A percentile compares a stretch with the other conserved stretches of the same genome.
Evolutionary conservation across 2,329 filamentous ascomycete genomes (phyloP).

Genomic region (Claviceps monticola): DNA sequence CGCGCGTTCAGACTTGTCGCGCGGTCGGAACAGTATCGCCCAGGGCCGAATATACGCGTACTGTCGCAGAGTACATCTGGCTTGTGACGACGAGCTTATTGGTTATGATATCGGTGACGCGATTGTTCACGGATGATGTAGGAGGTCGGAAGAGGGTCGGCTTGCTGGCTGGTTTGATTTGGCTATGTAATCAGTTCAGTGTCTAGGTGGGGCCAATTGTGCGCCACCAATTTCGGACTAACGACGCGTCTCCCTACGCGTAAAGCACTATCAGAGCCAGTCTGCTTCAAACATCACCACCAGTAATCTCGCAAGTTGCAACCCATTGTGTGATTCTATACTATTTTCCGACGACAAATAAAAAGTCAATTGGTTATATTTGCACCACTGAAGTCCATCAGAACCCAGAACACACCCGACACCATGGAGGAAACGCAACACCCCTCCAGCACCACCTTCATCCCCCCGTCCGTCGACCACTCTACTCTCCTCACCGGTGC

Average conservation of each 20-base stretch:
- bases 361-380: background rate
- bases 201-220: background rate
- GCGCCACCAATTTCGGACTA: background rate
- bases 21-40: background rate
- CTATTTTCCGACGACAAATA: background rate
- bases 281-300: background rate
- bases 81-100: background rate
- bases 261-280: background rate
- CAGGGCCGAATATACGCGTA: background rate
- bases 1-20: background rate
- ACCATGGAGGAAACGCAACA: slow-evolving; percentile 7
- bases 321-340: background rate
- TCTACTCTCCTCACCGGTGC: slow-evolving; percentile 44
- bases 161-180: background rate
- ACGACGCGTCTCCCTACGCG: slow-evolving; percentile 9
- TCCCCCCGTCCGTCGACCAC: slow-evolving; percentile 55
- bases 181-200: background rate
- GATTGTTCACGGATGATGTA: background rate
- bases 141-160: background rate
- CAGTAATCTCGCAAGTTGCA: background rate
- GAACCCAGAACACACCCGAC: background rate
- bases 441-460: slow-evolving; percentile 26
- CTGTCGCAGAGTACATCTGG: background rate
- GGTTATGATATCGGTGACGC: background rate
- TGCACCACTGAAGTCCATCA: background rate